These are phyloP conservation scores for Sesbania bispinosa DNA, from an alignment of 306 rosid species.

Conservation along the genomic window DNA sequence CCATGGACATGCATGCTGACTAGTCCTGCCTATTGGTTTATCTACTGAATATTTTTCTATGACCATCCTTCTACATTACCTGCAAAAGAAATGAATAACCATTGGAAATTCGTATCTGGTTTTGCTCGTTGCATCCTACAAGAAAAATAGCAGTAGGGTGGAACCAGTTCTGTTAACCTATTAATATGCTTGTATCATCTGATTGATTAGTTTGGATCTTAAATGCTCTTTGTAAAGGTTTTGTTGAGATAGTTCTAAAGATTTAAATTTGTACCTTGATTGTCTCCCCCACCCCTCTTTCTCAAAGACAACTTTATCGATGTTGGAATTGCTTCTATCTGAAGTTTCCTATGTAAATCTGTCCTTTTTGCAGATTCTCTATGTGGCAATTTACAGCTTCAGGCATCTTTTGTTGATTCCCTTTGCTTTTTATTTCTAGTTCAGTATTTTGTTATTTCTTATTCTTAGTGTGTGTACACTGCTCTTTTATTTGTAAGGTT, in stretches of 20 bases:
- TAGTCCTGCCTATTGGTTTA: constrained; percentile 41
- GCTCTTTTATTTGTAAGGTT: not conserved
- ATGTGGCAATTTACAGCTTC: constrained; percentile 9
- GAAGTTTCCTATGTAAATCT: constrained; percentile 28
- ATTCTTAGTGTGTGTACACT: not conserved
- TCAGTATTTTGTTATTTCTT: not conserved
- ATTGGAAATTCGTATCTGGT: constrained; percentile 27
- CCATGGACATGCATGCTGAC: constrained; percentile 91
- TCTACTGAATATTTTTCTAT: constrained; percentile 25
- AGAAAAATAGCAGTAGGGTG: constrained; percentile 26
- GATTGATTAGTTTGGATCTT: constrained; percentile 35
- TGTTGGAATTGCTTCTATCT: constrained; percentile 29
- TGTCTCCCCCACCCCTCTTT: constrained; percentile 13
- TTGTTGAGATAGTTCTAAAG: constrained; percentile 22
- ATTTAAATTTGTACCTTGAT: constrained; percentile 29
- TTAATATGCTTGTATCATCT: constrained; percentile 25
- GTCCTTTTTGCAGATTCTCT: not conserved
- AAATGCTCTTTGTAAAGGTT: constrained; percentile 40
- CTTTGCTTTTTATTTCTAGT: constrained; percentile 10
- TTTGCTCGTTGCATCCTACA: constrained; percentile 12
- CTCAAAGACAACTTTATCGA: constrained; percentile 13
- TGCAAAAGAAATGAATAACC: constrained; percentile 30
- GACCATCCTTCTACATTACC: constrained; percentile 22
- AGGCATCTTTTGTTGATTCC: not conserved
- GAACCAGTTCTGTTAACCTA: constrained; percentile 28